Evolutionary conservation across 148 eudicot genomes (phyloP), one percentile per base, ranked within the genome.

Genomic region (Fagopyrum esculentum): DNA sequence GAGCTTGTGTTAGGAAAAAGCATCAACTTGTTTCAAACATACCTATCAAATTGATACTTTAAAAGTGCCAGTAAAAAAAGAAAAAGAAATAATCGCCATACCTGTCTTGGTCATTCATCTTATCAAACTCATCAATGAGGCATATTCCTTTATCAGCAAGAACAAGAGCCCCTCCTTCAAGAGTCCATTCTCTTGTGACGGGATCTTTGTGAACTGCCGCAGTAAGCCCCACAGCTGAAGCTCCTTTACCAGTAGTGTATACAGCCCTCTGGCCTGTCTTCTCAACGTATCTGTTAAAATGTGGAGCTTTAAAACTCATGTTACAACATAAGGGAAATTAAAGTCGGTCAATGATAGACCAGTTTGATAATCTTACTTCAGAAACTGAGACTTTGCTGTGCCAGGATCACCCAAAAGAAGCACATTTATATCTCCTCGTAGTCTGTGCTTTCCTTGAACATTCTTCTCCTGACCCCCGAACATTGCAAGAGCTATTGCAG

Each of bases 31-130:
- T 17, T 7, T 35, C 2, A 15, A 51, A 13, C 10, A 15, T 17
- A 59, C 8, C 22, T 66, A 46, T 63, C 63, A 22, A 19, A 22
- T 35, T 57, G 52, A 49, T 19, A 74, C 47, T 74, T 43, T 6
- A 4, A 26, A 8, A 17, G 47, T 43, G 48, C 48, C 19, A 51
- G 5, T 29, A 22, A 7, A 61, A 9, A 61, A 26, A 61, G 3
- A 61, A 6, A 10, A 49, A 13, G 0, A 16, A 76, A 17, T 26
- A 22, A 69, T 9, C 35, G 57, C 13, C 83, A 73, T 76, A 77
- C 97, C 97, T 92, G 80, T 95, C 98, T 77, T 95, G 98, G 78
- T 95, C 98, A 83, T 95, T 95, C 98, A 95, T 95, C 82, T 95
- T 95, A 84, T 95, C 98, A 75, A 95, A 95, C 83, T 95, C 98